Evolutionary conservation across 2,329 filamentous ascomycete genomes (phyloP).

Genomic region (Teratosphaeria pseudoeucalypti): DNA sequence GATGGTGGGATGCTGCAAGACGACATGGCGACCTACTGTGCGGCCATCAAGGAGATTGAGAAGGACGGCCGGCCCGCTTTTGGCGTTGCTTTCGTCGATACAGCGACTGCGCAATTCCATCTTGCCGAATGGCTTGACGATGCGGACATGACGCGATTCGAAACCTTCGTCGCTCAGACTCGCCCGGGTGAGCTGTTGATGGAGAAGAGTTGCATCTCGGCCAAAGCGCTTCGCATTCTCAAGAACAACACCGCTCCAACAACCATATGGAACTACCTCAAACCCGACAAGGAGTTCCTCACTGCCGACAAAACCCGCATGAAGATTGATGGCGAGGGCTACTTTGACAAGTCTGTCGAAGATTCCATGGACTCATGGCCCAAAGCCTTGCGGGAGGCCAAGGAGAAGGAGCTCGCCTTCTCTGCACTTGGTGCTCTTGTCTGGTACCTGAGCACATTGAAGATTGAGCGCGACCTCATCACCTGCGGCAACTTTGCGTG

Average conservation of each 20-base stretch:
- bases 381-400: conserved; percentile 56
- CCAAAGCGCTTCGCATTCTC: conserved; percentile 81
- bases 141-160: conserved; percentile 87
- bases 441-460: conserved; percentile 71
- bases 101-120: conserved; percentile 89
- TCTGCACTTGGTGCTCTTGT: conserved; percentile 83
- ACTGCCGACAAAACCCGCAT: conserved; percentile 69
- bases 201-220: conserved; percentile 70
- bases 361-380: conserved; percentile 65
- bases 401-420: conserved; percentile 72
- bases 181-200: conserved; percentile 78
- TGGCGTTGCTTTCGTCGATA: conserved; percentile 88
- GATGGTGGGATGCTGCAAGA: conserved; percentile 96
- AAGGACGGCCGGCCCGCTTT: conserved; percentile 69
- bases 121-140: conserved; percentile 90
- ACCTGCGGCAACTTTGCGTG: conserved; percentile 83
- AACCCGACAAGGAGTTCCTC: conserved; percentile 83
- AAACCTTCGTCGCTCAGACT: conserved; percentile 90
- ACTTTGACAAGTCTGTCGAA: conserved; percentile 55
- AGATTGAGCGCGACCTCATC: conserved; percentile 77
- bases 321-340: conserved; percentile 68
- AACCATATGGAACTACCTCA: conserved; percentile 91
- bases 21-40: conserved; percentile 94
- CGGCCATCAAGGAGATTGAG: conserved; percentile 69
- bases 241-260: conserved; percentile 92